These are phyloP conservation scores for Hemileia vastatrix DNA, from an alignment of 1,284 basidiomycete genomes.

Conservation along the genomic window DNA sequence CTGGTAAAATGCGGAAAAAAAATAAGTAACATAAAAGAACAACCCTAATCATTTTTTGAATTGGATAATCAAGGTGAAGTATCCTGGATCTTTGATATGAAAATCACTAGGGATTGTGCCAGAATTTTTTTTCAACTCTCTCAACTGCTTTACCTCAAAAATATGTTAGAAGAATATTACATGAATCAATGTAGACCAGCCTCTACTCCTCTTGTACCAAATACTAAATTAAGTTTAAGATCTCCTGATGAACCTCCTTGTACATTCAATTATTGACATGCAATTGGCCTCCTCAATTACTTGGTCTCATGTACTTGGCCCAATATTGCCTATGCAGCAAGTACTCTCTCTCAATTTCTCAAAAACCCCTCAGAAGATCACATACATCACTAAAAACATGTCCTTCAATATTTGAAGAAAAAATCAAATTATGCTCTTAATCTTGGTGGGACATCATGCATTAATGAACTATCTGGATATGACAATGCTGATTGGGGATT, in stretches of 20 bases:
- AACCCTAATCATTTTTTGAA: neutral
- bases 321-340: neutral
- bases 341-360: neutral
- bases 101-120: neutral
- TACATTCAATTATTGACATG: neutral
- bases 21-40: neutral
- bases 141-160: neutral
- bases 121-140: neutral
- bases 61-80: neutral
- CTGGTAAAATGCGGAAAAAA: neutral
- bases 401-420: neutral
- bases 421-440: neutral
- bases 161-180: neutral
- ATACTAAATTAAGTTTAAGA: neutral
- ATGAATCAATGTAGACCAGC: neutral
- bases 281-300: neutral
- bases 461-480: neutral
- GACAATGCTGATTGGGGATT: constrained; percentile 1
- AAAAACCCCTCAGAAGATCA: too few relatives aligned
- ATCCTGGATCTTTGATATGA: neutral
- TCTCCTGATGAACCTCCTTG: neutral
- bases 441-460: neutral
- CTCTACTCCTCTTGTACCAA: neutral
- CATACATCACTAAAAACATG: neutral
- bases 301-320: neutral